phyloP scores from a whole-genome alignment of 2,329 filamentous ascomycete genomes.

The Aaosphaeria pasadenensis region DNA sequence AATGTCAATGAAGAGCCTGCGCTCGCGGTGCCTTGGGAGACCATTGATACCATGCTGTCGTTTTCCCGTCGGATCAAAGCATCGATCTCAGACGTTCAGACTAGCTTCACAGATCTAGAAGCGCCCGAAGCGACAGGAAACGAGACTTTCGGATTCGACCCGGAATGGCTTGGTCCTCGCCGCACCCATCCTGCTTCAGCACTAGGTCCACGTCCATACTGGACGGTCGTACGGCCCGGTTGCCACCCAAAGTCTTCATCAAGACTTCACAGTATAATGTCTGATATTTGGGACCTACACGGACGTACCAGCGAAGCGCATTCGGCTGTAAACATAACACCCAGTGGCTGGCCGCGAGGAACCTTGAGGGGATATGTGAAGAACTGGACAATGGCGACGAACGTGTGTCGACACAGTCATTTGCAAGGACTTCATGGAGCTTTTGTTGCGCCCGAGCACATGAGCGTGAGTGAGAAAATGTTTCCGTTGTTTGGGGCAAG shows the following conservation, averaged over 20 bases:
- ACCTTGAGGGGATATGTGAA: constrained; percentile 44
- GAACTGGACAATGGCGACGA: constrained; percentile 44
- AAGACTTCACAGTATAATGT: constrained; percentile 20
- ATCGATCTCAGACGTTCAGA: constrained; percentile 16
- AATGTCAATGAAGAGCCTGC: constrained; percentile 49
- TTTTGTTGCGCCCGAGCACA: constrained; percentile 46
- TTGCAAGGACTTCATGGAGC: constrained; percentile 48
- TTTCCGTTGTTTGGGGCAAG: constrained; percentile 48
- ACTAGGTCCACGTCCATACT: constrained; percentile 37
- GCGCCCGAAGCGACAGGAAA: neutral
- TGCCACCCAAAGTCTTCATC: constrained; percentile 39
- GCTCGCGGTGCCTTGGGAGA: constrained; percentile 47
- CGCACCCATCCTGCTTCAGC: constrained; percentile 15
- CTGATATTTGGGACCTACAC: constrained; percentile 33
- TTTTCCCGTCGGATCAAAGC: constrained; percentile 22
- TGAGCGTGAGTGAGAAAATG: constrained; percentile 42
- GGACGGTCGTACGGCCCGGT: constrained; percentile 41
- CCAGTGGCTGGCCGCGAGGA: constrained; percentile 22
- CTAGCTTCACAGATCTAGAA: constrained; percentile 8
- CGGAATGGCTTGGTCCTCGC: constrained; percentile 28
- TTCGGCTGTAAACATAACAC: constrained; percentile 36
- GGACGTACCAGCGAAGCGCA: constrained; percentile 33
- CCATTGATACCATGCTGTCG: constrained; percentile 37
- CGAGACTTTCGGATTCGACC: constrained; percentile 11
- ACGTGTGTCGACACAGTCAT: constrained; percentile 43